phyloP scores from a whole-genome alignment of 805 yeast species.

The Starmerella roubikii region DNA sequence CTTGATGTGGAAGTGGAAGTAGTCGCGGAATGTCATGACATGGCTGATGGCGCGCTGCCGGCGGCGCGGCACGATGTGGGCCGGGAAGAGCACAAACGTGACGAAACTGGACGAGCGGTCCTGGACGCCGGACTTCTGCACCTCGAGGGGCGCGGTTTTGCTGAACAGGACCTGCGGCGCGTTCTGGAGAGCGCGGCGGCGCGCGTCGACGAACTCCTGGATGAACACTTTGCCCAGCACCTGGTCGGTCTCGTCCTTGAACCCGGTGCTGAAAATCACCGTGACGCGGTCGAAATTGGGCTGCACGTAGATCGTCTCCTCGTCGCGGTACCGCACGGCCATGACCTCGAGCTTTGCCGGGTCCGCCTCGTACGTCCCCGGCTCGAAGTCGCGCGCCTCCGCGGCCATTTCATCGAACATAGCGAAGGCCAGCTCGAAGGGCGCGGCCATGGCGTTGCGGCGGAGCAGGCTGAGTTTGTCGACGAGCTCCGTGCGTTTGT shows the following conservation, averaged over 20 bases:
- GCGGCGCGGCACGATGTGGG: constrained; percentile 51
- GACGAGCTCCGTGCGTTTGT: constrained; percentile 41
- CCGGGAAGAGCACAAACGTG: constrained; percentile 41
- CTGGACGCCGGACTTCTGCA: constrained; percentile 34
- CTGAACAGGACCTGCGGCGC: constrained; percentile 96
- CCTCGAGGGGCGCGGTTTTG: constrained; percentile 84
- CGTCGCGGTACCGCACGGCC: constrained; percentile 76
- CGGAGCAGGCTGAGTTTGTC: constrained; percentile 60
- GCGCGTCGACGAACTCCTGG: constrained; percentile 82
- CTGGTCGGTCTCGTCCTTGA: constrained; percentile 94
- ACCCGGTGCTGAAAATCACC: constrained; percentile 84
- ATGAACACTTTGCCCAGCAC: constrained; percentile 27
- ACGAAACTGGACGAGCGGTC: constrained; percentile 33
- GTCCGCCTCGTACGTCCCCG: constrained; percentile 28
- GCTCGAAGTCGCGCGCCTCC: constrained; percentile 26
- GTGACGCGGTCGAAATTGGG: constrained; percentile 95
- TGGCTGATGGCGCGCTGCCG: constrained; percentile 83
- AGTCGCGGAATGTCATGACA: constrained; percentile 83
- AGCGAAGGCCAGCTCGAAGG: constrained; percentile 73
- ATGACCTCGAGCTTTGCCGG: constrained; percentile 42
- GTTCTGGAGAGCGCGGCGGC: constrained; percentile 88
- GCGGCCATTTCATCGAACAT: constrained; percentile 54
- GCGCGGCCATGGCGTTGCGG: constrained; percentile 81
- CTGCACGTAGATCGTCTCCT: constrained; percentile 77
- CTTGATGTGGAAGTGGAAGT: constrained; percentile 97